A percentile compares a stretch with the other conserved stretches of the same genome.
phyloP scores from a whole-genome alignment of 805 yeast species.

The Zygoascus tannicola region DNA sequence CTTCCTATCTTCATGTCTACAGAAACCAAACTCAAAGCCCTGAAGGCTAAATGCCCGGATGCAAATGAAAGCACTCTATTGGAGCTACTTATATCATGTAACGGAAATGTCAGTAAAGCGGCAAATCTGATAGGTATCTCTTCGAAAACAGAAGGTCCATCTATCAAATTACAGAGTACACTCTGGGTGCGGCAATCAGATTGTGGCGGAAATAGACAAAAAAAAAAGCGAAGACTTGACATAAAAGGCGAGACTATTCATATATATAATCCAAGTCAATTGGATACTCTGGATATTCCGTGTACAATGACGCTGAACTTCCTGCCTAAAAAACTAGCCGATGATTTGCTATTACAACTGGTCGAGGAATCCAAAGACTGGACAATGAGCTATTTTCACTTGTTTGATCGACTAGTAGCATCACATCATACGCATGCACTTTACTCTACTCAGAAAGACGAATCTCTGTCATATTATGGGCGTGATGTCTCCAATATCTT shows the following conservation, averaged over 20 bases:
- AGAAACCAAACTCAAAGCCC: constrained; percentile 21
- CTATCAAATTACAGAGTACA: neutral
- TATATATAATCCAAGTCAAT: constrained; percentile 43
- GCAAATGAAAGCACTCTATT: constrained; percentile 35
- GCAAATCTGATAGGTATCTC: constrained; percentile 23
- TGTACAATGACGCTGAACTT: constrained; percentile 44
- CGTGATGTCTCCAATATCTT: constrained; percentile 22
- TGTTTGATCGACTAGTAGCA: constrained; percentile 52
- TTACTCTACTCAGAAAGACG: constrained; percentile 22
- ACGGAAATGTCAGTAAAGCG: constrained; percentile 41
- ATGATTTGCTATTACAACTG: constrained; percentile 35
- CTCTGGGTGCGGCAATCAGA: neutral
- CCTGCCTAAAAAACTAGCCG: constrained; percentile 43
- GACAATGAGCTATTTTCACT: constrained; percentile 40
- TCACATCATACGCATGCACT: constrained; percentile 47
- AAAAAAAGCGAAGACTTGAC: constrained; percentile 8
- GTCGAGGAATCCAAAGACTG: constrained; percentile 35
- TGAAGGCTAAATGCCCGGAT: constrained; percentile 16
- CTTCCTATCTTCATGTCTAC: constrained; percentile 3
- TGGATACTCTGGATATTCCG: constrained; percentile 37
- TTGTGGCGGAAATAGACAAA: constrained; percentile 1
- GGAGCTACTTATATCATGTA: constrained; percentile 46
- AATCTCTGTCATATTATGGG: constrained; percentile 34
- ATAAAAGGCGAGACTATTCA: constrained; percentile 27
- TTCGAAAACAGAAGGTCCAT: no score